Conservation (phyloP, 352 stramenopile species). For the Pythium volutum region DNA sequence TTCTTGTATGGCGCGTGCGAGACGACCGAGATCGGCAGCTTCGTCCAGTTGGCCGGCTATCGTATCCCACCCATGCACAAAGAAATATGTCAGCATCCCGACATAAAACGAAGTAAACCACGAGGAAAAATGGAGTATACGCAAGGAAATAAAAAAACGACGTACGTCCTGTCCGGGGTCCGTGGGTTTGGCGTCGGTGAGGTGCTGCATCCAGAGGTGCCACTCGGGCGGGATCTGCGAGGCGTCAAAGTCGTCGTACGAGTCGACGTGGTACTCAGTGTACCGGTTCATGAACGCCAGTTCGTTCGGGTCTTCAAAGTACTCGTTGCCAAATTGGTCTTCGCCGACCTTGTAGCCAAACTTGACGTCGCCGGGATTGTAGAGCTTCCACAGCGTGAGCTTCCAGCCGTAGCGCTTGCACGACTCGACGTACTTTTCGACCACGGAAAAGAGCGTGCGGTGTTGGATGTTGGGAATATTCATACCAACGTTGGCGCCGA, state of each 20-base stretch:
- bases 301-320: constrained; percentile 84
- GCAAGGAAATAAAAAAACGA: constrained; percentile 7
- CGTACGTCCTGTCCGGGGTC: constrained; percentile 60
- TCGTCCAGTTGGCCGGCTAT: constrained; percentile 69
- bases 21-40: constrained; percentile 43
- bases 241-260: constrained; percentile 75
- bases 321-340: constrained; percentile 85
- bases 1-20: constrained; percentile 70
- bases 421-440: constrained; percentile 81
- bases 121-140: neutral
- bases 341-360: constrained; percentile 79
- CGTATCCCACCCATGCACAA: neutral
- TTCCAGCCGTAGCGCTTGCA: constrained; percentile 81
- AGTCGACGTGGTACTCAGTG: constrained; percentile 81
- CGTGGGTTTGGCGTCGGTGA: constrained; percentile 65
- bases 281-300: constrained; percentile 75
- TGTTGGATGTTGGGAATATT: constrained; percentile 40
- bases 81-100: neutral
- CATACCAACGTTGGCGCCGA: neutral
- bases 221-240: constrained; percentile 78
- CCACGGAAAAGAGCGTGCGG: constrained; percentile 73
- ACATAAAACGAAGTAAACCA: constrained; percentile 14
- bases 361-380: constrained; percentile 86
- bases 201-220: constrained; percentile 85
- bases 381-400: constrained; percentile 85